Evolutionary conservation across 768 basidiomycete genomes (phyloP).

Genomic region (Macrolepiota albuminosa): DNA sequence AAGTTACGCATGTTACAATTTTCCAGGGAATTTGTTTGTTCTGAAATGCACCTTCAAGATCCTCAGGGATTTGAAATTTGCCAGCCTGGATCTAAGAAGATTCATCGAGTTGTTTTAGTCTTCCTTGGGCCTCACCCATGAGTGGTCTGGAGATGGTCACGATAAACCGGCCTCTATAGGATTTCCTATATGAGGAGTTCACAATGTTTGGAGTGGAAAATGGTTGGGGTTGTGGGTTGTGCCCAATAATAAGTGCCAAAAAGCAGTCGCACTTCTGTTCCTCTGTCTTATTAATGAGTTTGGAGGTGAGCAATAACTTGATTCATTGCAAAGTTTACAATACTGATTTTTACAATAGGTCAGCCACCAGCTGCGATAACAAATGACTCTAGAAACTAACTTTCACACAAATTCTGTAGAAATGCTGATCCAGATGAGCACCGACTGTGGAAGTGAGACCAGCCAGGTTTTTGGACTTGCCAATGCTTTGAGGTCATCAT

Average conservation of each 20-base stretch:
- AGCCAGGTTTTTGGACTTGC: not conserved
- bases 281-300: not conserved
- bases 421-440: not conserved
- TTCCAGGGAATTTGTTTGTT: not conserved
- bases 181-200: slow-evolving; percentile 26
- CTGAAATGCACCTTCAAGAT: slow-evolving; percentile 18
- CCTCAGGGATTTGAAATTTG: slow-evolving; percentile 18
- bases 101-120: slow-evolving; percentile 11
- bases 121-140: slow-evolving; percentile 23
- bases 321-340: not conserved
- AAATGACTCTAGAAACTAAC: not conserved
- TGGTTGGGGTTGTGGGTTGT: slow-evolving; percentile 19
- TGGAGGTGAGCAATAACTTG: not conserved
- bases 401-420: not conserved
- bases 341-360: not conserved
- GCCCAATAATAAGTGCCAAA: not conserved
- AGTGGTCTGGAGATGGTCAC: slow-evolving; percentile 31
- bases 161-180: slow-evolving; percentile 27
- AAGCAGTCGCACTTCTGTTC: not conserved
- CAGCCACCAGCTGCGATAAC: not conserved
- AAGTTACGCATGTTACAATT: not conserved
- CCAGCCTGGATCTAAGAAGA: slow-evolving; percentile 23
- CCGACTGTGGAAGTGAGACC: not conserved
- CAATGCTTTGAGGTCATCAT: not conserved
- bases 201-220: slow-evolving; percentile 20